These are phyloP conservation scores for Bolboschoenus planiculmis DNA, from an alignment of 176 grass and related monocot genomes.

Conservation along the genomic window DNA sequence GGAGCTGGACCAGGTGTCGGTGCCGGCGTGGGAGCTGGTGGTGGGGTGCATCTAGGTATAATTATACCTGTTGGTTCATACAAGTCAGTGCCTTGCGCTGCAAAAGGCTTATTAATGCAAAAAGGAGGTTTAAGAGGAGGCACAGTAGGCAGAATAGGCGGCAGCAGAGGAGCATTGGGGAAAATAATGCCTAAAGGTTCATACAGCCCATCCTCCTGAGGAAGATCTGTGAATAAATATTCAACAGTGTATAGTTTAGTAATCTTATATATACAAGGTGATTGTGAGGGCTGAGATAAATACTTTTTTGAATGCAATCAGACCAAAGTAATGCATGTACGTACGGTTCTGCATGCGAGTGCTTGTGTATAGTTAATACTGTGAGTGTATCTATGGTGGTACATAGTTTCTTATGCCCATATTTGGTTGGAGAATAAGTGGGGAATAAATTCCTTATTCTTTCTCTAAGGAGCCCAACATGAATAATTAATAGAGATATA, in stretches of 20 bases:
- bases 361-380: too few species aligned
- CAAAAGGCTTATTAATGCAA: not conserved
- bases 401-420: not conserved
- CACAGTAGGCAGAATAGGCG: too few species aligned
- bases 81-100: not conserved
- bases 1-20: not conserved
- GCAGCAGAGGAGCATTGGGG: not conserved
- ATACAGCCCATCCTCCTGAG: not conserved
- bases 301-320: not conserved
- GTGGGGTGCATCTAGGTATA: not conserved
- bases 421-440: too few species aligned
- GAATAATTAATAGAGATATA: too few species aligned
- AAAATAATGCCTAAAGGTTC: not conserved
- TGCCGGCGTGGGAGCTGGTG: not conserved
- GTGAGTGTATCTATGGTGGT: not conserved
- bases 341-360: too few species aligned
- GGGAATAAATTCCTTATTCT: too few species aligned
- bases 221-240: not conserved
- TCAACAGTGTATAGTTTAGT: not conserved
- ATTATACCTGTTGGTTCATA: not conserved
- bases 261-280: not conserved
- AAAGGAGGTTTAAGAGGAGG: too few species aligned
- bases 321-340: not conserved
- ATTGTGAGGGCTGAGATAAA: not conserved
- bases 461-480: too few species aligned